Percentiles rank a stretch among this genome's conserved stretches.
Evolutionary conservation across 176 grass and related monocot species (phyloP).

Genomic region (Juncus inflexus): DNA sequence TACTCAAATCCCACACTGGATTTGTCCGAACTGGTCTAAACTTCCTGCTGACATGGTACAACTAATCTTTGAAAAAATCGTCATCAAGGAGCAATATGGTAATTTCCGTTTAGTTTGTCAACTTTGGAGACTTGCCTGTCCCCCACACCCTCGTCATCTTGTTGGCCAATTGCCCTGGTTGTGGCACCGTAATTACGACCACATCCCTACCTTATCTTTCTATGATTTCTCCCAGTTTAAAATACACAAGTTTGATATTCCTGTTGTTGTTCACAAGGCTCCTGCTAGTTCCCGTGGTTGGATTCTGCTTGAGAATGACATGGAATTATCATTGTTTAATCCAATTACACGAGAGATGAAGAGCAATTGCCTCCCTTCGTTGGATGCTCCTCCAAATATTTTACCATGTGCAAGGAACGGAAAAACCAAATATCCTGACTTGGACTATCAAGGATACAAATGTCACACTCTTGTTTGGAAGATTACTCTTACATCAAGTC

Average conservation of each 20-base stretch:
- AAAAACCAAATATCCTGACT: neutral
- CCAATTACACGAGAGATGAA: neutral
- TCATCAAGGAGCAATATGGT: too few relatives aligned
- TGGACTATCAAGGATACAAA: too few relatives aligned
- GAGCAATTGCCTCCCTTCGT: neutral
- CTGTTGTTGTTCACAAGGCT: neutral
- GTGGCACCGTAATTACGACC: too few relatives aligned
- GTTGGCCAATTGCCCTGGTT: too few relatives aligned
- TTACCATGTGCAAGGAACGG: neutral
- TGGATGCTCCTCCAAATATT: neutral
- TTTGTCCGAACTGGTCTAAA: neutral
- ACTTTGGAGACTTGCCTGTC: neutral
- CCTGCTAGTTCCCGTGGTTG: neutral
- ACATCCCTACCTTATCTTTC: too few relatives aligned
- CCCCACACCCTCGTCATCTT: too few relatives aligned
- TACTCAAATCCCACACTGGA: neutral
- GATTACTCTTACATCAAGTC: neutral
- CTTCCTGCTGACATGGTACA: neutral
- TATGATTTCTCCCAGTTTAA: neutral
- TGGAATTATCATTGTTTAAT: neutral
- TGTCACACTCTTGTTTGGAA: neutral
- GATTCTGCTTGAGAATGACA: slow-evolving; percentile 1
- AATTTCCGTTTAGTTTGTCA: neutral
- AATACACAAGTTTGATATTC: neutral
- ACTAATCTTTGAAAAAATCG: neutral